Evolutionary conservation across 306 rosid genomes (phyloP).

Genomic region (Urtica urens): DNA sequence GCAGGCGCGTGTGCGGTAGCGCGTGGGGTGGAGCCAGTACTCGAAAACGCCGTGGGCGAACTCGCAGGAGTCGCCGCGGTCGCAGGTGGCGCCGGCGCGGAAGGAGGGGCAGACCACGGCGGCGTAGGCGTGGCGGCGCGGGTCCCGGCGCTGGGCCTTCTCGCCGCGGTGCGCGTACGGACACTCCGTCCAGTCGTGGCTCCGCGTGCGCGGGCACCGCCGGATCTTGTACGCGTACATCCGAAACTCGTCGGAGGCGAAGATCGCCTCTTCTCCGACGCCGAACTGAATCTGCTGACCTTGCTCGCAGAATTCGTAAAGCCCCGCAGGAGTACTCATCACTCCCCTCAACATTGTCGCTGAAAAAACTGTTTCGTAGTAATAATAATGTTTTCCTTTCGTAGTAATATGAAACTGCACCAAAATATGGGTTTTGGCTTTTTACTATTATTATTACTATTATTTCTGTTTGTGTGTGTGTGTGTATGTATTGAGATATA

Average conservation of each 20-base stretch:
- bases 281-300: background rate
- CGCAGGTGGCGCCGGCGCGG: constrained; percentile 32
- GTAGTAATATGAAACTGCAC: no score
- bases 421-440: no score
- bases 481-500: no score
- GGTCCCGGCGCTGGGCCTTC: constrained; percentile 49
- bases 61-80: constrained; percentile 29
- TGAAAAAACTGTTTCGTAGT: no score
- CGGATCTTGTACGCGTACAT: constrained; percentile 40
- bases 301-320: background rate
- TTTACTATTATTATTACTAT: no score
- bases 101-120: constrained; percentile 31
- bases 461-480: no score
- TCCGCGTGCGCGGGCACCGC: constrained; percentile 32
- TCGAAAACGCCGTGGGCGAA: constrained; percentile 49
- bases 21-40: constrained; percentile 46
- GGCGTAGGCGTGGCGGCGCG: constrained; percentile 19
- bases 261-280: constrained; percentile 9
- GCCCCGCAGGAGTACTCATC: no score
- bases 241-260: constrained; percentile 40
- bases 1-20: constrained; percentile 40
- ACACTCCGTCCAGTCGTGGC: constrained; percentile 52
- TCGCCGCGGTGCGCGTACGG: constrained; percentile 50
- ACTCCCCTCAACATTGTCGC: constrained; percentile 10
- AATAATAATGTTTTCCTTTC: no score